Evolutionary conservation across 1,139 yeast genomes (phyloP).

Genomic region (Suhomyces wounanorum): DNA sequence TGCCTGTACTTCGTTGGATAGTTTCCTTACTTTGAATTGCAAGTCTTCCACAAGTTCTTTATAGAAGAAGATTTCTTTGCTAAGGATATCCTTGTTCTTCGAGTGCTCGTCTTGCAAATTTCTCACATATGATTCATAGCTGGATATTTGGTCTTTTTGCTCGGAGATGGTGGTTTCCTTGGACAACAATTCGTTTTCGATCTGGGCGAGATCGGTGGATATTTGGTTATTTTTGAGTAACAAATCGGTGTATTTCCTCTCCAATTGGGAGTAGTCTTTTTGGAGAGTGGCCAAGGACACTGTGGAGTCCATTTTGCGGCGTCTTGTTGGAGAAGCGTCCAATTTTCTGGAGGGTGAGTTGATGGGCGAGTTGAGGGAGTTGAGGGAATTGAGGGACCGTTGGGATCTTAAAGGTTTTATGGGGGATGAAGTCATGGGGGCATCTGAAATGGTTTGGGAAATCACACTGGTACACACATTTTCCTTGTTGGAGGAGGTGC

Average conservation of each 20-base stretch:
- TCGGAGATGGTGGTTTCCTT: conserved; percentile 23
- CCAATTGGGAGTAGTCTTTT: conserved; percentile 16
- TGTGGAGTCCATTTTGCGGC: conserved; percentile 11
- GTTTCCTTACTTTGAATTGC: conserved; percentile 30
- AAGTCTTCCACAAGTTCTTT: conserved; percentile 36
- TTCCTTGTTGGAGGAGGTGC: conserved; percentile 13
- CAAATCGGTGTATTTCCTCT: conserved; percentile 33
- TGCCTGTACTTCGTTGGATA: conserved; percentile 25
- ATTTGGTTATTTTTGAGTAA: conserved; percentile 25
- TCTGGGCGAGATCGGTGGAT: conserved; percentile 23
- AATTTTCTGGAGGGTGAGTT: conserved; percentile 7
- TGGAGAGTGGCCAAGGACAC: conserved; percentile 10
- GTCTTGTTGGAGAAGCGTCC: conserved; percentile 9
- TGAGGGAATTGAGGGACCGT: conserved; percentile 12
- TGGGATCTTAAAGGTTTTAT: conserved; percentile 14
- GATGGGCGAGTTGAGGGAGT: conserved; percentile 10
- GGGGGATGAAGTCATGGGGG: conserved; percentile 7
- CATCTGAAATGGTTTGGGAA: conserved; percentile 11
- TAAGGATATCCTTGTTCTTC: conserved; percentile 31
- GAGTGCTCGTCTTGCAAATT: conserved; percentile 24
- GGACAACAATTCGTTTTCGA: conserved; percentile 25
- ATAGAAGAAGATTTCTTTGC: conserved; percentile 34
- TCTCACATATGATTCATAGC: conserved; percentile 25
- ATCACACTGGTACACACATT: conserved; percentile 16
- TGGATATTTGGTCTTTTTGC: conserved; percentile 22